Conservation (phyloP, 495 filamentous ascomycete species). For the Penicillium malachiteum region DNA sequence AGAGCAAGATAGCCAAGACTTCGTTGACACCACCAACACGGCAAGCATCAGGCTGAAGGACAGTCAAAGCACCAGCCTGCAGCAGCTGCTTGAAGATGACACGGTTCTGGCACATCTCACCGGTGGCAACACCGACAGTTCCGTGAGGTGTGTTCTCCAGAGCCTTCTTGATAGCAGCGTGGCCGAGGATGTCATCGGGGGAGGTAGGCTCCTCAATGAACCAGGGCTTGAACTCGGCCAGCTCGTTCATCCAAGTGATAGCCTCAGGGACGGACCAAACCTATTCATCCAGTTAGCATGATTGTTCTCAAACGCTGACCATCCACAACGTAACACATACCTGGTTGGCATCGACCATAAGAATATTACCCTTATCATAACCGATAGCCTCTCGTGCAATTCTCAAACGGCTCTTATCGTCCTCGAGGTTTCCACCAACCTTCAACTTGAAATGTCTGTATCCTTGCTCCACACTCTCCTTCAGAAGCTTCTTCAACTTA, state of each 20-base stretch:
- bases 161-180: constrained; percentile 79
- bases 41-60: constrained; percentile 91
- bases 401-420: constrained; percentile 63
- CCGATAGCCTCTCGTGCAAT: constrained; percentile 84
- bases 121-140: constrained; percentile 80
- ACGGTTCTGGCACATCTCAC: constrained; percentile 96
- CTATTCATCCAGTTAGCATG: constrained; percentile 19
- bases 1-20: constrained; percentile 83
- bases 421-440: constrained; percentile 70
- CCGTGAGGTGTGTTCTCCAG: constrained; percentile 62
- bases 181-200: constrained; percentile 87
- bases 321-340: constrained; percentile 25
- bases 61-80: constrained; percentile 73
- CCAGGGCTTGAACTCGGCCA: constrained; percentile 87
- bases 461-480: constrained; percentile 69
- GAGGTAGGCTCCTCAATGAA: constrained; percentile 98
- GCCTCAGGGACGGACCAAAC: constrained; percentile 92
- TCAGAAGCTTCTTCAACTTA: constrained; percentile 72
- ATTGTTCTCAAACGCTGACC: background rate
- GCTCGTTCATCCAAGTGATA: constrained; percentile 80
- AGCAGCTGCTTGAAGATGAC: constrained; percentile 94
- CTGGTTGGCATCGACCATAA: constrained; percentile 97
- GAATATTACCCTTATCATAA: constrained; percentile 79
- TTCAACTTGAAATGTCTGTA: constrained; percentile 93
- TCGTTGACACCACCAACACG: constrained; percentile 91